These are phyloP conservation scores for Fusarium sp. DNA, from an alignment of 2,329 filamentous ascomycete genomes.

Conservation along the genomic window DNA sequence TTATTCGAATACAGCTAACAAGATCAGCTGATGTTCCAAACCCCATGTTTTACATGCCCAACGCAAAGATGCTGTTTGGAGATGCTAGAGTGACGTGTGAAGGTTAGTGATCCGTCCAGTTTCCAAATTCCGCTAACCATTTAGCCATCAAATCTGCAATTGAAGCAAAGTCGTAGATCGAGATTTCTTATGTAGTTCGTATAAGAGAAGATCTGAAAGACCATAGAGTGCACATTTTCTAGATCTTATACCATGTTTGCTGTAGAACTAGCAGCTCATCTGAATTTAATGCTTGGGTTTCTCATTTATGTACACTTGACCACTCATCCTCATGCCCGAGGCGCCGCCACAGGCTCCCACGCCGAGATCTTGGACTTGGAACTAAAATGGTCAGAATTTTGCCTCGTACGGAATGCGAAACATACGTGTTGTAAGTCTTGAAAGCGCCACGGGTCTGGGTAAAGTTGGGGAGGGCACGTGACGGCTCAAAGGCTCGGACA, in stretches of 20 bases:
- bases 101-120: constrained; percentile 60
- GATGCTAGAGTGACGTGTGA: constrained; percentile 88
- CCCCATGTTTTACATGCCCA: constrained; percentile 92
- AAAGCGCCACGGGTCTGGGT: constrained; percentile 82
- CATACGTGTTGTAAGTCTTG: constrained; percentile 95
- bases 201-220: constrained; percentile 21
- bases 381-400: constrained; percentile 47
- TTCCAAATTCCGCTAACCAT: constrained; percentile 34
- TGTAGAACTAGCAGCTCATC: constrained; percentile 8
- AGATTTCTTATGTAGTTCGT: constrained; percentile 24
- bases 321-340: constrained; percentile 43
- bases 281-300: constrained; percentile 28
- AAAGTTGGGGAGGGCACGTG: constrained; percentile 75
- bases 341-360: constrained; percentile 60
- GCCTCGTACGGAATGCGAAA: constrained; percentile 35
- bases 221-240: constrained; percentile 36
- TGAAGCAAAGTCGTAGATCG: constrained; percentile 45
- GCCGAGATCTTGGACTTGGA: constrained; percentile 62
- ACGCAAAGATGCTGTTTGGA: constrained; percentile 90
- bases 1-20: constrained; percentile 20
- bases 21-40: constrained; percentile 82
- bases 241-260: constrained; percentile 32
- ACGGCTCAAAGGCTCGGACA: constrained; percentile 78
- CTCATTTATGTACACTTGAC: constrained; percentile 42
- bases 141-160: constrained; percentile 54